Conservation (phyloP, 2,329 filamentous ascomycete species). For the Fusarium ramigenum region DNA sequence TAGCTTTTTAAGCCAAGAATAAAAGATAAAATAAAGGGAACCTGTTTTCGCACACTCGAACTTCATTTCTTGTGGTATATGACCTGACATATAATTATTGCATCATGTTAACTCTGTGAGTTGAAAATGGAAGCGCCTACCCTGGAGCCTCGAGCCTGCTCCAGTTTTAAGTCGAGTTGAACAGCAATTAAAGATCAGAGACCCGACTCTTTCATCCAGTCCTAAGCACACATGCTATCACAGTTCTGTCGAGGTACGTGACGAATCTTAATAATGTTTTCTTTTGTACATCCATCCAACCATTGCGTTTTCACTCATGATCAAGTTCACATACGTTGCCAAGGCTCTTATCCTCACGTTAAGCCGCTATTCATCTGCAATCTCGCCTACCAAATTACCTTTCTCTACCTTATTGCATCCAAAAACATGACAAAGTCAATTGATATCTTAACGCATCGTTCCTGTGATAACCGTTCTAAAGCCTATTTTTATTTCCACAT, state of each 20-base stretch:
- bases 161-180: rapidly evolving
- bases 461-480: neutral
- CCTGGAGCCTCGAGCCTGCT: neutral
- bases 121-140: neutral
- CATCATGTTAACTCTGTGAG: neutral
- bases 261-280: rapidly evolving
- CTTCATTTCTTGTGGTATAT: rapidly evolving
- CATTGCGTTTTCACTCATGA: rapidly evolving
- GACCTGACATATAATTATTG: neutral
- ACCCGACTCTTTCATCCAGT: neutral
- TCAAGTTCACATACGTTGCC: neutral
- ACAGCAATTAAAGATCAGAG: neutral
- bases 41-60: neutral
- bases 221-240: neutral
- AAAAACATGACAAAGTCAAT: neutral
- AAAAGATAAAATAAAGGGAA: neutral
- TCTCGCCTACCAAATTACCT: constrained; percentile 18
- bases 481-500: neutral
- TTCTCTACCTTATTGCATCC: too few relatives aligned
- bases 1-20: rapidly evolving
- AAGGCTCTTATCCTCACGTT: neutral
- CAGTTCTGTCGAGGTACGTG: too few relatives aligned
- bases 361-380: neutral
- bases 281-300: rapidly evolving
- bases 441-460: neutral